Conservation (phyloP, 164 flowering plant genomes). For the Vitis rotundifolia region DNA sequence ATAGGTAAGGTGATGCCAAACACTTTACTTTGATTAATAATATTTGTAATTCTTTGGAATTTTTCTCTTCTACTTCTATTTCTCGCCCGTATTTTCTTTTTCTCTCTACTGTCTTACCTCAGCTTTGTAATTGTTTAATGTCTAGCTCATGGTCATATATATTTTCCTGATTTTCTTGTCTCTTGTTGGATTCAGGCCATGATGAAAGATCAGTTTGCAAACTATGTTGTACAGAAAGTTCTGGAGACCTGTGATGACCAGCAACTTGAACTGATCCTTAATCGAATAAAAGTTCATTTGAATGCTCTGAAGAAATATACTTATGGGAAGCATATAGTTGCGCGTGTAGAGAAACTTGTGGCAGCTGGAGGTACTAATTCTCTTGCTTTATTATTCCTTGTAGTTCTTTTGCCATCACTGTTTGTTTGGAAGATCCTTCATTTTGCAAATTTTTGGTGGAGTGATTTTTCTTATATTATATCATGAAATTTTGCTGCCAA, state of each 20-base stretch:
- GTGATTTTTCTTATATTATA: too few species aligned
- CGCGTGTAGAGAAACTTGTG: conserved; percentile 96
- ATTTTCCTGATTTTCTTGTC: neutral
- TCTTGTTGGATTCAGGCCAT: conserved; percentile 53
- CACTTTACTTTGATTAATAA: too few species aligned
- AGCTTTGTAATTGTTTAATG: neutral
- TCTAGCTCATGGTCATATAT: neutral
- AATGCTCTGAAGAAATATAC: conserved; percentile 90
- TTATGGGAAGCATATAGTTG: conserved; percentile 94
- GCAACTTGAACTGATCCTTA: conserved; percentile 83
- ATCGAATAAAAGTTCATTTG: conserved; percentile 85
- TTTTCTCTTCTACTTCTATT: too few species aligned
- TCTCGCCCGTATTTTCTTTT: too few species aligned
- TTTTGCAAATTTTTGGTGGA: neutral
- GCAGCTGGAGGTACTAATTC: conserved; percentile 77
- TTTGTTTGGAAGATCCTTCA: neutral
- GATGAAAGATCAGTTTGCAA: conserved; percentile 97
- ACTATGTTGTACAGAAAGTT: conserved; percentile 94
- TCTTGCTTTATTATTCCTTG: conserved; percentile 1
- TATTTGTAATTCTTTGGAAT: too few species aligned
- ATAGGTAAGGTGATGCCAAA: too few species aligned
- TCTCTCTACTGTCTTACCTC: too few species aligned
- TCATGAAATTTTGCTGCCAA: too few species aligned
- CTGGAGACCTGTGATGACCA: conserved; percentile 93
- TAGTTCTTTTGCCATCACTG: neutral